These are phyloP conservation scores for Amaranthus tricolor DNA, from an alignment of 179 eudicot genomes.

Conservation along the genomic window DNA sequence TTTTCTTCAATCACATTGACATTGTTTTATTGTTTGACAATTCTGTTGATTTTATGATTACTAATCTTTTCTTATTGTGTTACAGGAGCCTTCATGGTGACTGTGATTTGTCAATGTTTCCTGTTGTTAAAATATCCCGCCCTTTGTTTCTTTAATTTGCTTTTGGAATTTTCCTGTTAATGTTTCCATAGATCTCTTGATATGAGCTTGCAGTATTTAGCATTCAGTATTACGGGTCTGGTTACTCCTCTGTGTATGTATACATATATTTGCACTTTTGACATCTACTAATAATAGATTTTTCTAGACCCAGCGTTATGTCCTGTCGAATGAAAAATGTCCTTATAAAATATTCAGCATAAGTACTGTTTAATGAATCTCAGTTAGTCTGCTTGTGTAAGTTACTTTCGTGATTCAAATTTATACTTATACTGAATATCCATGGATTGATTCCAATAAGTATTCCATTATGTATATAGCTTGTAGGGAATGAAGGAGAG, in stretches of 20 bases:
- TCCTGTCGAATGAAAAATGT: not conserved
- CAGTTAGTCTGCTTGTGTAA: no score
- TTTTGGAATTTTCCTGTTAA: no score
- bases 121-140: not conserved
- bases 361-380: not conserved
- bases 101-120: not conserved
- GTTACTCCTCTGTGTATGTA: not conserved
- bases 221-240: not conserved
- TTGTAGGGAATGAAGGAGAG: conserved; percentile 69
- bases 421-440: not conserved
- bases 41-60: not conserved
- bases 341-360: not conserved
- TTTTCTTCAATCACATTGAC: conserved; percentile 1
- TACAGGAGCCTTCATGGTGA: not conserved
- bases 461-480: conserved; percentile 36
- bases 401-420: no score
- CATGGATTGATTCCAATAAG: not conserved
- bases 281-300: not conserved
- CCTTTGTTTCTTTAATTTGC: no score
- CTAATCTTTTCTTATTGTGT: not conserved
- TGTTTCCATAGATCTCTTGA: not conserved
- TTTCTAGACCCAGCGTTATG: not conserved
- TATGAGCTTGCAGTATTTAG: not conserved
- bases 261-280: not conserved
- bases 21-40: not conserved